phyloP scores from a whole-genome alignment of 108 stramenopile genomes.

The Chaetoceros muelleri region DNA sequence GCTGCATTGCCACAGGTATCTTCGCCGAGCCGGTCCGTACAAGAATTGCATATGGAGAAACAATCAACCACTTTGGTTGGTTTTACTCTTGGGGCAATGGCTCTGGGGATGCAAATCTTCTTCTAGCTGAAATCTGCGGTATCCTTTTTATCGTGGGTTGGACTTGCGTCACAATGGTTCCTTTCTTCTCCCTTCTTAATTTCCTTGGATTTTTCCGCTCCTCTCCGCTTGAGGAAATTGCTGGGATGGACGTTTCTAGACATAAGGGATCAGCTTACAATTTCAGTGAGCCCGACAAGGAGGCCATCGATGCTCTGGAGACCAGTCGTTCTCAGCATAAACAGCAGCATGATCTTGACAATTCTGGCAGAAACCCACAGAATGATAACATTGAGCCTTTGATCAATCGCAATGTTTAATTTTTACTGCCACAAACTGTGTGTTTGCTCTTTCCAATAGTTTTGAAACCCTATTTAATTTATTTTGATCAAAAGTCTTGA shows the following conservation, averaged over 20 bases:
- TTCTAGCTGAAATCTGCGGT: slow-evolving; percentile 60
- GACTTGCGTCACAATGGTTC: slow-evolving; percentile 57
- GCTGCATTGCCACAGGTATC: slow-evolving; percentile 68
- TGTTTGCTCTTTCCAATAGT: no score
- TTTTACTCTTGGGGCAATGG: slow-evolving; percentile 40
- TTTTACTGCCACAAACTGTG: no score
- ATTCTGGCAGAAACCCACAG: background rate
- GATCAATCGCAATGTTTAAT: no score
- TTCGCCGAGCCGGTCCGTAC: slow-evolving; percentile 52
- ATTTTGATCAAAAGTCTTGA: no score
- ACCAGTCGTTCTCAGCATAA: background rate
- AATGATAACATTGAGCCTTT: no score
- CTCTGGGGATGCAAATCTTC: slow-evolving; percentile 34
- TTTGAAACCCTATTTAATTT: no score
- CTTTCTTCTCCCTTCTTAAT: slow-evolving; percentile 63
- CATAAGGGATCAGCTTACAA: slow-evolving; percentile 73
- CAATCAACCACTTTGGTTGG: slow-evolving; percentile 36
- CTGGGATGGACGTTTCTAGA: slow-evolving; percentile 71
- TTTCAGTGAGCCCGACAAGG: slow-evolving; percentile 32
- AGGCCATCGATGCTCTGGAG: slow-evolving; percentile 43
- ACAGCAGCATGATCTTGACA: background rate
- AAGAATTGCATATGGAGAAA: slow-evolving; percentile 34
- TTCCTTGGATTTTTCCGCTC: slow-evolving; percentile 56
- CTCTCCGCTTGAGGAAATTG: slow-evolving; percentile 69
- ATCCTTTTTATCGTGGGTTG: slow-evolving; percentile 73